These are phyloP conservation scores for Glaciozyma martinii DNA, from an alignment of 768 basidiomycete genomes.

Conservation along the genomic window DNA sequence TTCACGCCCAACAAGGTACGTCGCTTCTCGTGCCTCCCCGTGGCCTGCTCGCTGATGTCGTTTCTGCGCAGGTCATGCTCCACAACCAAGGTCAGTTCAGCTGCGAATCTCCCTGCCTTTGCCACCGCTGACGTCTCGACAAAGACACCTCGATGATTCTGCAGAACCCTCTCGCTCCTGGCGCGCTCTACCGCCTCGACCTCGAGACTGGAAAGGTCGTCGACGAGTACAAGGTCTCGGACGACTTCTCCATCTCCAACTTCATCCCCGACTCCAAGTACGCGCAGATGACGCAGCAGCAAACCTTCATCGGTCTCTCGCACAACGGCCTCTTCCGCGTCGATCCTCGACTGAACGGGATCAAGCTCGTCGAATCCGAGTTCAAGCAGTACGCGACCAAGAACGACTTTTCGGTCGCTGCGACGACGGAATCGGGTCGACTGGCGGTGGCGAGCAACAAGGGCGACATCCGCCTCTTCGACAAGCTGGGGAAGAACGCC, in stretches of 20 bases:
- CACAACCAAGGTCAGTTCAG: constrained; percentile 32
- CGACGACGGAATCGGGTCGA: constrained; percentile 76
- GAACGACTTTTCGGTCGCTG: constrained; percentile 86
- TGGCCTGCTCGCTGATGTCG: too few species aligned
- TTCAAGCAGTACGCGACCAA: constrained; percentile 93
- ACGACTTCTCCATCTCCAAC: constrained; percentile 72
- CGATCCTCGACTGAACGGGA: constrained; percentile 86
- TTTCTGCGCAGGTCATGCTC: constrained; percentile 30
- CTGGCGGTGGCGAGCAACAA: constrained; percentile 92
- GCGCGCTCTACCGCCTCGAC: constrained; percentile 82
- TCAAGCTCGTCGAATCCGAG: constrained; percentile 85
- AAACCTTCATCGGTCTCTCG: constrained; percentile 86
- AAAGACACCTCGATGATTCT: constrained; percentile 88
- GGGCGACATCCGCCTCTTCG: constrained; percentile 91
- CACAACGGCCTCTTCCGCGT: constrained; percentile 95
- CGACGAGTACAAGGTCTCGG: constrained; percentile 98
- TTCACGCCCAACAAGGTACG: constrained; percentile 67
- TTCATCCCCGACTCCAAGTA: constrained; percentile 91
- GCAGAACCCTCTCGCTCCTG: constrained; percentile 69
- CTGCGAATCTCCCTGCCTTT: not conserved
- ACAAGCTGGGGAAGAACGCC: constrained; percentile 93
- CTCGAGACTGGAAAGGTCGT: constrained; percentile 88
- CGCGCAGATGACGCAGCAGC: constrained; percentile 81
- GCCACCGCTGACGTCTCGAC: constrained; percentile 3
- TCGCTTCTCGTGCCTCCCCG: too few species aligned